Evolutionary conservation across 2,329 filamentous ascomycete species (phyloP).

Genomic region (Gaeumannomyces tritici): DNA sequence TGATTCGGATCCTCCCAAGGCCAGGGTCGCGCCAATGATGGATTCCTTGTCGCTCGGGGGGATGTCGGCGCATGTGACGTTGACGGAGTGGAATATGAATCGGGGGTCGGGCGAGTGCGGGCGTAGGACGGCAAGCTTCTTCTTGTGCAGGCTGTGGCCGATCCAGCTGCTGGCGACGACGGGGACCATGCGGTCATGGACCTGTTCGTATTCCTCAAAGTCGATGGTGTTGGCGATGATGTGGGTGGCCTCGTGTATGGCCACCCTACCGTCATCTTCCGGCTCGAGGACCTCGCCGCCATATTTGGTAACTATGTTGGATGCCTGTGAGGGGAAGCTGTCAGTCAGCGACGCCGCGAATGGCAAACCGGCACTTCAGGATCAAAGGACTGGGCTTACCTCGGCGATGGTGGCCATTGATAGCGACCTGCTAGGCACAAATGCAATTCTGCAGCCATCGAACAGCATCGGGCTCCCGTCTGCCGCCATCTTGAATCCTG

Average conservation of each 20-base stretch:
- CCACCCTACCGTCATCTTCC: constrained; percentile 36
- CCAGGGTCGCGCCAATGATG: constrained; percentile 80
- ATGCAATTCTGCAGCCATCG: constrained; percentile 29
- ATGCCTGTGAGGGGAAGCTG: constrained; percentile 23
- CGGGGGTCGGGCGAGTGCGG: constrained; percentile 85
- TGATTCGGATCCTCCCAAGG: constrained; percentile 77
- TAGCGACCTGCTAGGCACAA: constrained; percentile 31
- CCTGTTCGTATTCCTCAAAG: constrained; percentile 75
- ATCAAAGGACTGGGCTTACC: constrained; percentile 15
- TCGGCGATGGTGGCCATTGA: constrained; percentile 30
- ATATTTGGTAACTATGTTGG: constrained; percentile 33
- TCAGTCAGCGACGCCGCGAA: neutral
- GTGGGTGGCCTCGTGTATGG: constrained; percentile 40
- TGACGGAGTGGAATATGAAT: constrained; percentile 80
- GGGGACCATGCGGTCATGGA: constrained; percentile 68
- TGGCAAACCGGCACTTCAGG: neutral
- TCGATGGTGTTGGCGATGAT: constrained; percentile 68
- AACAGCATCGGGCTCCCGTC: neutral
- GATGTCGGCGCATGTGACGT: constrained; percentile 74
- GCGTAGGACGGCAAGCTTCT: constrained; percentile 66
- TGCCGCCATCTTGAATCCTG: neutral
- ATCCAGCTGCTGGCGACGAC: constrained; percentile 82
- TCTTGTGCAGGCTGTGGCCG: constrained; percentile 55
- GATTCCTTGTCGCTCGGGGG: constrained; percentile 83
- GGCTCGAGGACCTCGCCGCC: constrained; percentile 39